Evolutionary conservation across 2,329 filamentous ascomycete species (phyloP).

Genomic region (Sporothrix globosa): DNA sequence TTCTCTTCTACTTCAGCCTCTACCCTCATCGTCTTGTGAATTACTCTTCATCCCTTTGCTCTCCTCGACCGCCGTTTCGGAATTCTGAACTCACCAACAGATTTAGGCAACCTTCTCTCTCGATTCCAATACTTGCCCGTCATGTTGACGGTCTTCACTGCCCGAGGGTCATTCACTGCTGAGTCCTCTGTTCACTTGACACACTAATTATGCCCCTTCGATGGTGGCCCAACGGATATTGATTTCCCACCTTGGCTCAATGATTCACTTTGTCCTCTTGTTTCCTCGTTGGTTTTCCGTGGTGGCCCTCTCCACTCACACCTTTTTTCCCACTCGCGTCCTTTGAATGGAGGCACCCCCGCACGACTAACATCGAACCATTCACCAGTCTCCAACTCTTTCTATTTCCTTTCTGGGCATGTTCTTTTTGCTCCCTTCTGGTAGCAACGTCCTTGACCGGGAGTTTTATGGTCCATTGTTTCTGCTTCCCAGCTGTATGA

Average conservation of each 20-base stretch:
- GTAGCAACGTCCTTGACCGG: not conserved
- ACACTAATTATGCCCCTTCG: conserved; percentile 7
- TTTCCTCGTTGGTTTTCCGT: conserved; percentile 16
- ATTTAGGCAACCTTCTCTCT: not conserved
- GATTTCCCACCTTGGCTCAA: conserved; percentile 9
- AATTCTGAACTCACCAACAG: not conserved
- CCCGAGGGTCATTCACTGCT: not conserved
- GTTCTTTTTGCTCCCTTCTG: not conserved
- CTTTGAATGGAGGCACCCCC: not conserved
- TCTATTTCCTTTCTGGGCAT: not conserved
- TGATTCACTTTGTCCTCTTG: conserved; percentile 15
- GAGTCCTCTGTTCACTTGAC: not conserved
- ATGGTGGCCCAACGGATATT: conserved; percentile 10
- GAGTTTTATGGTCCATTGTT: not conserved
- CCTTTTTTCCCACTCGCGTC: not conserved
- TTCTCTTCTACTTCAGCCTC: not conserved
- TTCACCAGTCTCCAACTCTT: conserved; percentile 23
- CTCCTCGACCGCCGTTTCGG: conserved; percentile 11
- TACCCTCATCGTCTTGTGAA: not conserved
- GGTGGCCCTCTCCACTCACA: conserved; percentile 1
- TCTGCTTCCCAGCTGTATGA: not conserved
- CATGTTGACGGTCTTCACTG: not conserved
- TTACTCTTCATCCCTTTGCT: not conserved
- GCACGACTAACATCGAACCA: not conserved
- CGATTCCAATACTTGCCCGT: not conserved